Evolutionary conservation across 441 rosid genomes (phyloP).

Genomic region (Kokia cookei): DNA sequence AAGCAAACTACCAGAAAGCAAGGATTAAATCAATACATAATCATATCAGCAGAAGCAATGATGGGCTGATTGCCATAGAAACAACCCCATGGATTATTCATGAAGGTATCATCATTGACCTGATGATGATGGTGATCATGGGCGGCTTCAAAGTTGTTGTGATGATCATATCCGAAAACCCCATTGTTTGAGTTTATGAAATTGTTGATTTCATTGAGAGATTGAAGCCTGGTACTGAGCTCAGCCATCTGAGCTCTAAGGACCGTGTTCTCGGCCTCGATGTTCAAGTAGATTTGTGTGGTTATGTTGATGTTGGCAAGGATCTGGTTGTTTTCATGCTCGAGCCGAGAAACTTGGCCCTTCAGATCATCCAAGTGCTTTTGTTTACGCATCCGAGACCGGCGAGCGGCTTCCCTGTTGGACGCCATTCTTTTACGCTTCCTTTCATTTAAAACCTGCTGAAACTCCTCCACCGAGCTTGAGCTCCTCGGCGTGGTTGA

Average conservation of each 20-base stretch:
- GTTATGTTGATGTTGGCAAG: conserved; percentile 17
- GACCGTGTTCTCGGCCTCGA: conserved; percentile 43
- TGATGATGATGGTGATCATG: neutral
- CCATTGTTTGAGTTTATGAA: conserved; percentile 19
- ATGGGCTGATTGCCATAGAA: conserved; percentile 29
- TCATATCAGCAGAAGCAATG: conserved; percentile 33
- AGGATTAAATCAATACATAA: conserved; percentile 26
- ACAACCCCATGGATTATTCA: conserved; percentile 26
- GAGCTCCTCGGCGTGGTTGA: conserved; percentile 27
- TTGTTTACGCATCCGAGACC: conserved; percentile 54
- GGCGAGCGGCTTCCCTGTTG: conserved; percentile 51
- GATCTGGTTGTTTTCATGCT: conserved; percentile 39
- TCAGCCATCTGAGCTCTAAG: conserved; percentile 42
- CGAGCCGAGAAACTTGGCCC: conserved; percentile 27
- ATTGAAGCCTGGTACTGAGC: conserved; percentile 35
- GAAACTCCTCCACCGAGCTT: conserved; percentile 28
- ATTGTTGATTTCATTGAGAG: conserved; percentile 33
- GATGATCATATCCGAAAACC: conserved; percentile 1
- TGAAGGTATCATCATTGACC: conserved; percentile 22
- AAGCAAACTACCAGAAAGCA: neutral
- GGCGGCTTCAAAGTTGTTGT: conserved; percentile 16
- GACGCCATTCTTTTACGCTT: conserved; percentile 50
- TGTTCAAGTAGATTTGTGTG: conserved; percentile 28
- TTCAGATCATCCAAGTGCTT: conserved; percentile 36
- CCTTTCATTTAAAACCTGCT: conserved; percentile 25